A percentile compares a stretch with the other conserved stretches of the same genome.
Conservation (phyloP, 1,284 basidiomycete genomes). For the Phellopilus nigrolimitatus region DNA sequence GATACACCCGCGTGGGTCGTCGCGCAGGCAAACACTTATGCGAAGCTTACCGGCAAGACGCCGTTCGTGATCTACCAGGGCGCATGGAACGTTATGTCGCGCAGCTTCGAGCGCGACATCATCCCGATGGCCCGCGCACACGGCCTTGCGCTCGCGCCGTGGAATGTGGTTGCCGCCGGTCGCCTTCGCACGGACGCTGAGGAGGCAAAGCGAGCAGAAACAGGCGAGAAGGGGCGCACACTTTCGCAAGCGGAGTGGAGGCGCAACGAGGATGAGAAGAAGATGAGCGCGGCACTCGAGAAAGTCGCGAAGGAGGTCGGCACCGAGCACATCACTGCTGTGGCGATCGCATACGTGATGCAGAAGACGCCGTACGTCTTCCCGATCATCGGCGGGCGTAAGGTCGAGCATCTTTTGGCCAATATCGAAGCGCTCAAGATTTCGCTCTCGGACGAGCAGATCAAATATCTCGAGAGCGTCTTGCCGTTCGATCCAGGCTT, state of each 20-base stretch:
- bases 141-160: slow-evolving; percentile 26
- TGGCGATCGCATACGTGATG: slow-evolving; percentile 20
- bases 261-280: slow-evolving; percentile 19
- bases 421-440: slow-evolving; percentile 27
- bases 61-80: slow-evolving; percentile 34
- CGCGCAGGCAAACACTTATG: slow-evolving; percentile 19
- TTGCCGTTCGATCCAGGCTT: slow-evolving; percentile 28
- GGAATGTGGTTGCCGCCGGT: slow-evolving; percentile 27
- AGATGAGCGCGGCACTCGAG: slow-evolving; percentile 11
- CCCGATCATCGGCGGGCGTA: slow-evolving; percentile 28
- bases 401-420: slow-evolving; percentile 26
- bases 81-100: slow-evolving; percentile 29
- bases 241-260: slow-evolving; percentile 10
- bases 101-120: slow-evolving; percentile 33
- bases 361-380: slow-evolving; percentile 22
- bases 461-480: slow-evolving; percentile 17
- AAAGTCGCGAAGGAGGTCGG: slow-evolving; percentile 32
- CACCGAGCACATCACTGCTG: slow-evolving; percentile 14
- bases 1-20: slow-evolving; percentile 29
- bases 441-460: slow-evolving; percentile 24
- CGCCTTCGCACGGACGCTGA: slow-evolving; percentile 22
- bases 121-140: slow-evolving; percentile 29
- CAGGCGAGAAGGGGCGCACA: slow-evolving; percentile 22
- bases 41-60: slow-evolving; percentile 28
- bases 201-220: slow-evolving; percentile 13